Evolutionary conservation across 1,284 basidiomycete species (phyloP).

Genomic region (Sporisorium iseilematis-ciliati): DNA sequence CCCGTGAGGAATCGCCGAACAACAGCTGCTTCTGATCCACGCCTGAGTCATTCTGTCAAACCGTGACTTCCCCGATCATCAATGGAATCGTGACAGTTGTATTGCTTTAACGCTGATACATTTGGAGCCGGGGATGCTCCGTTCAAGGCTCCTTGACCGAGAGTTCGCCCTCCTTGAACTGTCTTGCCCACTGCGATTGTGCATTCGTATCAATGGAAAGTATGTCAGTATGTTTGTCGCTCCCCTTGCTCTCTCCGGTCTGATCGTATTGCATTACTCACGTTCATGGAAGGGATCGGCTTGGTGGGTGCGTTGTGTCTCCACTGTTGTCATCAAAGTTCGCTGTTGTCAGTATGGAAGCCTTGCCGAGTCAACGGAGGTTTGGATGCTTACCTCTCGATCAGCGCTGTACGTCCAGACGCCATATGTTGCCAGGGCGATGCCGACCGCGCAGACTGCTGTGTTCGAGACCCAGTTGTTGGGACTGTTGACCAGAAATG

Average conservation of each 20-base stretch:
- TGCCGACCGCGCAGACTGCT: conserved; percentile 71
- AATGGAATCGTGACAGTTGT: not conserved
- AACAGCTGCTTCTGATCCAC: too few species aligned
- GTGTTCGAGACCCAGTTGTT: conserved; percentile 74
- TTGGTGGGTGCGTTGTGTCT: conserved; percentile 65
- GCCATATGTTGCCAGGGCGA: conserved; percentile 72
- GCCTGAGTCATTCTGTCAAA: too few species aligned
- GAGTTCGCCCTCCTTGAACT: conserved; percentile 67
- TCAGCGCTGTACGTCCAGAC: conserved; percentile 73
- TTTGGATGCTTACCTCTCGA: conserved; percentile 71
- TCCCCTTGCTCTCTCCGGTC: not conserved
- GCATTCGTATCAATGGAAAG: not conserved
- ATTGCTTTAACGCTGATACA: conserved; percentile 6
- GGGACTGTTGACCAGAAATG: conserved; percentile 65
- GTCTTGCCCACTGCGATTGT: conserved; percentile 63
- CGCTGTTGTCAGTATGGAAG: conserved; percentile 1
- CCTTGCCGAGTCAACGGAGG: not conserved
- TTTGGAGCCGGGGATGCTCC: not conserved
- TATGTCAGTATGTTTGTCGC: conserved; percentile 7
- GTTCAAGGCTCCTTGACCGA: conserved; percentile 62
- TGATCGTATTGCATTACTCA: conserved; percentile 24
- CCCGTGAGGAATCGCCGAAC: too few species aligned
- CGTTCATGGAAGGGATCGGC: conserved; percentile 63
- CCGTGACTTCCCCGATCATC: not conserved
- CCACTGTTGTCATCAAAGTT: conserved; percentile 43